Percentiles rank a stretch among this genome's conserved stretches.
Evolutionary conservation across 23 red algal genomes (phyloP).

Genomic region (Gracilaria caudata): DNA sequence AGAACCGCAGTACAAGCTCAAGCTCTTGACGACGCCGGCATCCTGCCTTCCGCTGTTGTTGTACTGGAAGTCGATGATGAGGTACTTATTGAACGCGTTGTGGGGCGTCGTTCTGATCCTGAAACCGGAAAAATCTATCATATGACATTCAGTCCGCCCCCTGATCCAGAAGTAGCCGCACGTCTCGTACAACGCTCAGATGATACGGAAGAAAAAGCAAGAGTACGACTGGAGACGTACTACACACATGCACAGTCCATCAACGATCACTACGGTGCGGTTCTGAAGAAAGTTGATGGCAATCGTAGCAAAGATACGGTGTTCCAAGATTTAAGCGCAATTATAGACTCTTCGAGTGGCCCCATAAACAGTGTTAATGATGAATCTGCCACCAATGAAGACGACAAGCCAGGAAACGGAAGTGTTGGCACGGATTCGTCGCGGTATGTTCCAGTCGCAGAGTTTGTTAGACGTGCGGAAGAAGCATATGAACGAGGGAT

Average conservation of each 20-base stretch:
- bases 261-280: slow-evolving; percentile 68
- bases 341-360: slow-evolving; percentile 54
- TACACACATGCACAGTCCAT: slow-evolving; percentile 81
- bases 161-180: slow-evolving; percentile 52
- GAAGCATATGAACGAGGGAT: slow-evolving; percentile 72
- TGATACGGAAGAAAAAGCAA: slow-evolving; percentile 92
- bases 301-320: slow-evolving; percentile 76
- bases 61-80: slow-evolving; percentile 86
- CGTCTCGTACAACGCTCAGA: slow-evolving; percentile 87
- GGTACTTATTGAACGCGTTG: slow-evolving; percentile 87
- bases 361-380: background rate
- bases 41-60: slow-evolving; percentile 81
- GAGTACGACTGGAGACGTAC: slow-evolving; percentile 71
- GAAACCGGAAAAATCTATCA: slow-evolving; percentile 95
- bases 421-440: background rate
- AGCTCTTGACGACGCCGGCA: slow-evolving; percentile 77
- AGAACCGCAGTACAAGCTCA: slow-evolving; percentile 89
- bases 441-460: slow-evolving; percentile 57
- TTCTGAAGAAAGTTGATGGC: slow-evolving; percentile 80
- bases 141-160: slow-evolving; percentile 84
- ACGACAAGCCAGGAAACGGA: slow-evolving; percentile 3
- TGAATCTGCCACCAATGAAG: slow-evolving; percentile 5
- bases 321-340: slow-evolving; percentile 65
- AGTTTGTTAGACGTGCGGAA: slow-evolving; percentile 77
- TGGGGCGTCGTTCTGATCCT: slow-evolving; percentile 90